Evolutionary conservation across 176 grass and related monocot species (phyloP), one percentile per base, ranked within the genome.

Genomic region (Oryza rufipogon): DNA sequence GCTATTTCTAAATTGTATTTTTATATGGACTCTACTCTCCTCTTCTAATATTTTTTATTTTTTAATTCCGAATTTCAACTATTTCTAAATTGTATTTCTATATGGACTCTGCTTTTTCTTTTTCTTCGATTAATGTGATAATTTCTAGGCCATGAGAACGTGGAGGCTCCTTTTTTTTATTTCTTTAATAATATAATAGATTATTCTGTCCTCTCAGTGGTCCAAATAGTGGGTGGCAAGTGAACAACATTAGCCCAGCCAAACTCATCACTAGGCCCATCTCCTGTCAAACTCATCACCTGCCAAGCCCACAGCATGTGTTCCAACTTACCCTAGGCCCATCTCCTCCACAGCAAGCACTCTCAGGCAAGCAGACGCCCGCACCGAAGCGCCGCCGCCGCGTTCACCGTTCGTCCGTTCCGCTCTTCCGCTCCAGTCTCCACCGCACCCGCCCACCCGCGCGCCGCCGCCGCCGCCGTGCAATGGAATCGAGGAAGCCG

Each of bases 401-500:
- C 36, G 48, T 20, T 13, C 38, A 42, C 12, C 82, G 54, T 20
- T 38, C 5, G 36, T 38, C 36, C 34, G 5, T 0, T 58, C 54
- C 19, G 12, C 68, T 17, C 30, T 42, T 73, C 56, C 30, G 17
- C 58, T 51, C 44, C 60, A 47, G 38, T 25, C 45, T 73, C 73
- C 56, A 70, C 74, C 82, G 82, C 19, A 23, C 58, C 32, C 11
- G 45, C 11, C 34, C 34, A 70, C 83, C n/a, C 78, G 26, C 82
- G 82, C 19, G 34, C 58, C 19, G 19, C 71, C 30, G 30, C 71
- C 26, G 26, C 79, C n/a, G 10, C 20, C 17, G 38, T 67, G 25
- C 67, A 73, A 90, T 90, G 89, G 89, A 84, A 41, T 79, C 64
- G 41, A 80, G 52, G 63, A 87, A 16, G 70, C 75, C 80, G 70